Evolutionary conservation across 495 filamentous ascomycete species (phyloP), one percentile per base, ranked within the genome.

Genomic region (Aspergillus bertholletiae): DNA sequence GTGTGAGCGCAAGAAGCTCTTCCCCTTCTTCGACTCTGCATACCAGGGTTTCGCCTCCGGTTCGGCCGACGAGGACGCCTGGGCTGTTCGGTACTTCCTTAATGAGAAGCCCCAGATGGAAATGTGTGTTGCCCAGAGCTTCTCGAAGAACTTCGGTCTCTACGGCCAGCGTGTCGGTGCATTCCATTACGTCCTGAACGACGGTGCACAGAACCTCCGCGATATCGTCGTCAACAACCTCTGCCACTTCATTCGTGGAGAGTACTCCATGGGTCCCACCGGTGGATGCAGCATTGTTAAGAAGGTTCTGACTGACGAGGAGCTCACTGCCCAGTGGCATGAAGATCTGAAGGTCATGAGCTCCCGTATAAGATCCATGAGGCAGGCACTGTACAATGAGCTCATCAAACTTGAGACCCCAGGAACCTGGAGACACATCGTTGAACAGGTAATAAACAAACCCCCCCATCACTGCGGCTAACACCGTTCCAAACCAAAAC

Each of bases 41-140:
- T 82, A 82, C 60, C 78, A 80, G 58, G 80, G 80, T n/a, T 80
- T 82, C 58, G 77, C 76, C 8, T 79, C 78, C n/a, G 80, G 80
- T 0, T 73, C 72, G 20, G 66, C 74, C 13, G 73, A 73, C 56
- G 72, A 80, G 45, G 80, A 82, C 57, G 77, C 78, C 47, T 81
- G 78, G 78, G 73, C 78, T 1, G 72, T 82, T 5, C 73, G 77
- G 41, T 75, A 80, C 60, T 80, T 80, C 65, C 80, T 71, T 59
- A 79, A 71, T 56, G 56, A 70, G 60, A 74, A 78, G 66, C 73
- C 75, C 5, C 58, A 69, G 34, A 74, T 78, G 71, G 75, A 79
- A 61, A 73, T 79, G 63, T 76, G 73, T 35, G 74, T 80, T 21
- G 74, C 73, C 7, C 73, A 80, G 61, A 78, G 74, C 28, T 80